Evolutionary conservation across 345 rosid genomes (phyloP), one percentile per base, ranked within the genome.

Genomic region (Physaria fendleri): DNA sequence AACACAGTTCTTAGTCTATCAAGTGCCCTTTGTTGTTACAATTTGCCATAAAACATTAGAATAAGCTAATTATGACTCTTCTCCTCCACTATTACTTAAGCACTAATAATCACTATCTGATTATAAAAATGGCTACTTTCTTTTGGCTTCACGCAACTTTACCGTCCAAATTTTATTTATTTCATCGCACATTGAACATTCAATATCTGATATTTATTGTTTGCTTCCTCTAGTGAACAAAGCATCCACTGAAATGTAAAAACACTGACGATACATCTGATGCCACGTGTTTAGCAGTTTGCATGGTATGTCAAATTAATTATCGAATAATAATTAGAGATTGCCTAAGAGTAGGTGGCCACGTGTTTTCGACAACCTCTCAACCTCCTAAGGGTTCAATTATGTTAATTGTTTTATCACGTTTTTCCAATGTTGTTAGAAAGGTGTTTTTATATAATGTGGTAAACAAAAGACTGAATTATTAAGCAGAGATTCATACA

Each of bases 351-450:
- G 62, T 65, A 65, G 69, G 69, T 65, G 53, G 55, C 62, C 69
- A 65, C 69, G 56, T 55, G 54, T 54, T 54, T 65, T 54, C 55
- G 62, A 24, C 14, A 39, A 53, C 50, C 40, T 50, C 55, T 54
- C 69, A 65, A 65, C 69, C 52, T 65, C 69, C 62, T 55, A 65
- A 64, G 69, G 69, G 61, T 35, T 54, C 61, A 54, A 45, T 64
- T 42, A 42, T 17, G 23, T 4, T 4, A 10, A 14, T 16, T 9
- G 16, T 17, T 37, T 25, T 28, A 20, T 29, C 45, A 30, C 30
- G 48, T 56, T 56, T 17, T 16, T n/a, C 62, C 17, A 4, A n/a
- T n/a, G n/a, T n/a, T n/a, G n/a, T n/a, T n/a, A n/a, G n/a, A n/a
- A n/a, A n/a, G n/a, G n/a, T n/a, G 48, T 56, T 56, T 17, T 16